These are phyloP conservation scores for Pseudogymnoascus sp. DNA, from an alignment of 2,329 filamentous ascomycete genomes.

Conservation along the genomic window DNA sequence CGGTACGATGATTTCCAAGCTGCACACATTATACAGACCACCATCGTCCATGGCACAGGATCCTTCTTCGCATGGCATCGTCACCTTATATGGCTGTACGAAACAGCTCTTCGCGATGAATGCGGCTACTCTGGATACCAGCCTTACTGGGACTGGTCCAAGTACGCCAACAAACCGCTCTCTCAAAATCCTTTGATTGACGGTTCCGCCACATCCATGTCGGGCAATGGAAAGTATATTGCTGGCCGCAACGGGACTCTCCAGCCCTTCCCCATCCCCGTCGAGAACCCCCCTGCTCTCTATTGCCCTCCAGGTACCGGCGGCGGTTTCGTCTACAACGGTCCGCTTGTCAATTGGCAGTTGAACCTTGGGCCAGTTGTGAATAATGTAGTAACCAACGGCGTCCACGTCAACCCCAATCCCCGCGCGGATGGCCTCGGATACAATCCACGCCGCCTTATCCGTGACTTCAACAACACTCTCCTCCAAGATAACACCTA, in stretches of 20 bases:
- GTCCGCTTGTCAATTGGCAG: neutral
- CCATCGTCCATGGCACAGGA: slow-evolving; percentile 27
- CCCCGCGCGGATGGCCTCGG: slow-evolving; percentile 18
- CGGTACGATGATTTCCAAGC: slow-evolving; percentile 34
- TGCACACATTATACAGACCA: slow-evolving; percentile 30
- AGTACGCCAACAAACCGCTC: neutral
- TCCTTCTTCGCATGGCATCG: slow-evolving; percentile 36
- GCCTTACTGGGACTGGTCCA: neutral
- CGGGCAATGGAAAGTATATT: slow-evolving; percentile 35
- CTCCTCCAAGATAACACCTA: slow-evolving; percentile 28
- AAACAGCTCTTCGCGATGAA: slow-evolving; percentile 32
- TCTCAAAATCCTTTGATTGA: slow-evolving; percentile 30
- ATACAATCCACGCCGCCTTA: slow-evolving; percentile 32
- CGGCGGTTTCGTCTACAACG: neutral
- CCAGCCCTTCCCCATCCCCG: neutral
- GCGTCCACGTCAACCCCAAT: slow-evolving; percentile 9
- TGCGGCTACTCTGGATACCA: slow-evolving; percentile 25
- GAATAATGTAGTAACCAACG: neutral
- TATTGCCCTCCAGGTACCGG: neutral
- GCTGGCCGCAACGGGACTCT: neutral
- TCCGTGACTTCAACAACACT: slow-evolving; percentile 29
- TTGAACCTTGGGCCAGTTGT: neutral
- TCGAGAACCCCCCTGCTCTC: neutral
- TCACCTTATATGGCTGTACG: slow-evolving; percentile 31
- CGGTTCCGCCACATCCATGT: slow-evolving; percentile 42